Conservation (phyloP, 192 early-diverging fungal species). For the Rhizophagus sp. region DNA sequence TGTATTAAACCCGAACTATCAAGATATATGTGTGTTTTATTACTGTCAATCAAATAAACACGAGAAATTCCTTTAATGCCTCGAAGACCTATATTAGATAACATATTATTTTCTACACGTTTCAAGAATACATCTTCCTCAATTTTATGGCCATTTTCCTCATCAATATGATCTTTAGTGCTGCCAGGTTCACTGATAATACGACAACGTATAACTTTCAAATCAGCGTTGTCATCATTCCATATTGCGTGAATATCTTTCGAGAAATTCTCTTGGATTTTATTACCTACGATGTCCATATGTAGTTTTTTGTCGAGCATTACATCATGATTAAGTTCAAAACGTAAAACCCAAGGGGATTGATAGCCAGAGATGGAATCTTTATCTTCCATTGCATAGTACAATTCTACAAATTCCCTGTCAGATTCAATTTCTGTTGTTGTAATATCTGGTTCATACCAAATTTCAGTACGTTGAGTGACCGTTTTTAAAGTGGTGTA, state of each 20-base stretch:
- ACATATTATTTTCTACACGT: constrained; percentile 83
- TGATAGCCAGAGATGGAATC: constrained; percentile 59
- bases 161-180: constrained; percentile 62
- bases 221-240: constrained; percentile 87
- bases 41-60: constrained; percentile 76
- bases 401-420: constrained; percentile 84
- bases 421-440: constrained; percentile 85
- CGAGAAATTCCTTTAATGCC: constrained; percentile 86
- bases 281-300: constrained; percentile 80
- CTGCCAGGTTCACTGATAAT: constrained; percentile 71
- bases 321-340: constrained; percentile 75
- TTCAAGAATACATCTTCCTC: constrained; percentile 91
- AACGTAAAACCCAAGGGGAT: constrained; percentile 77
- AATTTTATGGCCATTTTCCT: constrained; percentile 48
- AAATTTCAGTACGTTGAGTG: constrained; percentile 87
- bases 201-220: constrained; percentile 86
- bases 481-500: constrained; percentile 89
- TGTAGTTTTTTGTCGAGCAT: constrained; percentile 89
- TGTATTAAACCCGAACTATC: constrained; percentile 66
- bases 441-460: constrained; percentile 90
- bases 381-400: constrained; percentile 80
- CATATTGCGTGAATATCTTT: constrained; percentile 81
- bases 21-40: constrained; percentile 44
- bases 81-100: constrained; percentile 82
- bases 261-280: constrained; percentile 78